Percentiles rank a stretch among this genome's conserved stretches.
These are phyloP conservation scores for Gentiana dahurica DNA, from an alignment of 257 asterid genomes.

Conservation along the genomic window DNA sequence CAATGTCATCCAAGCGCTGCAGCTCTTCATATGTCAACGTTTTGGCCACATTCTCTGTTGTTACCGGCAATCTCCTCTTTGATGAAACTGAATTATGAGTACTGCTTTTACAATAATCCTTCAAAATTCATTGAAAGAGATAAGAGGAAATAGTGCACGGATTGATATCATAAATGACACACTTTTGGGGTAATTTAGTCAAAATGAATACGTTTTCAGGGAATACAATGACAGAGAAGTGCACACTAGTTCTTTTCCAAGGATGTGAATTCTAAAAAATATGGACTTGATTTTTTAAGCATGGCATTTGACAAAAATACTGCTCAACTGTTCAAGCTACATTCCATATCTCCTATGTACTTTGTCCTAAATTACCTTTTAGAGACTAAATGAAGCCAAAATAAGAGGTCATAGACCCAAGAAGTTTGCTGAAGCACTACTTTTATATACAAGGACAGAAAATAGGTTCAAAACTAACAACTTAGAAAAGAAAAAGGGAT, in stretches of 20 bases:
- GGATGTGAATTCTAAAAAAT: neutral
- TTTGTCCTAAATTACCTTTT: no score
- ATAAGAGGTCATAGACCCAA: no score
- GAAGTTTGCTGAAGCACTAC: no score
- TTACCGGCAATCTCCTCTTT: conserved; percentile 23
- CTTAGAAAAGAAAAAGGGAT: neutral
- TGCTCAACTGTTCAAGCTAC: no score
- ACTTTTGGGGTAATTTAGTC: no score
- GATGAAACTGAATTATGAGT: conserved; percentile 36
- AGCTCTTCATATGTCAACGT: conserved; percentile 62
- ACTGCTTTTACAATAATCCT: conserved; percentile 36
- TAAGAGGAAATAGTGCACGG: conserved; percentile 13
- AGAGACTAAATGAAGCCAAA: no score
- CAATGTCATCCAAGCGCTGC: conserved; percentile 62
- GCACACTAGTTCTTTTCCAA: neutral
- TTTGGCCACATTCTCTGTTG: conserved; percentile 19
- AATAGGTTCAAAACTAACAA: no score
- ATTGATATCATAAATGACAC: neutral
- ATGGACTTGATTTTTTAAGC: no score
- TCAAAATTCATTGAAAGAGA: conserved; percentile 3
- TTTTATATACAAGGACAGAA: neutral
- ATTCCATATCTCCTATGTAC: no score
- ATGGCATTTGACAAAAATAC: no score
- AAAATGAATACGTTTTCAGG: no score
- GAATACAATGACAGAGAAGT: neutral